Evolutionary conservation across 148 eudicot genomes (phyloP), one percentile per base, ranked within the genome.

Genomic region (Arbutus unedo): DNA sequence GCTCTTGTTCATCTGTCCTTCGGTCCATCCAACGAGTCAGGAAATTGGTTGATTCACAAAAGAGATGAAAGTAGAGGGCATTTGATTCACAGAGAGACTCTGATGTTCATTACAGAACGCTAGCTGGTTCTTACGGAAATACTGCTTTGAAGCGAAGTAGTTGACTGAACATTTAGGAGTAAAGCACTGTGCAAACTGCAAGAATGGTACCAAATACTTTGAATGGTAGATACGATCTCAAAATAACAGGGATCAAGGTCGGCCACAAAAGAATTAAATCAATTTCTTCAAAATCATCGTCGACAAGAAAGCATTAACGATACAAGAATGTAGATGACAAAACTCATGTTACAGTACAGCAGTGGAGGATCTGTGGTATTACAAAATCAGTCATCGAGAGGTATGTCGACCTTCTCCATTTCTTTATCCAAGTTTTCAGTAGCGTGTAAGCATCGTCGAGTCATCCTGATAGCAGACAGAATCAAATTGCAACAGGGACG

Each of bases 401-500:
- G 53, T 55, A 21, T 78, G 51, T 19, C 23, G 15, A 15, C 56
- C 62, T 23, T 49, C 62, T 62, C 73, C 31, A 14, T 41, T 68
- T 51, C 23, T 21, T 47, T 47, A 70, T 38, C 73, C 72, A 45
- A 47, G 68, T 60, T 64, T 25, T 45, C 14, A 18, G 47, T 59
- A 44, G 55, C 5, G 15, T 79, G 73, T 47, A 21, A 41, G 55
- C 81, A 64, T 59, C 48, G 13, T 47, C 79, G 74, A 45, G 54
- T 74, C 55, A 8, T 55, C 78, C 38, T 54, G 31, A 56, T 48
- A 60, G 73, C 48, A 47, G 41, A n/a, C 74, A 25, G 74, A 21
- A 48, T 79, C 38, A 77, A 77, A 6, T 53, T 44, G 71, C 41
- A 2, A 45, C 66, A 82, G 73, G 53, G 60, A 54, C 45, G 64